Evolutionary conservation across 306 rosid genomes (phyloP).

Genomic region (Delonix regia): DNA sequence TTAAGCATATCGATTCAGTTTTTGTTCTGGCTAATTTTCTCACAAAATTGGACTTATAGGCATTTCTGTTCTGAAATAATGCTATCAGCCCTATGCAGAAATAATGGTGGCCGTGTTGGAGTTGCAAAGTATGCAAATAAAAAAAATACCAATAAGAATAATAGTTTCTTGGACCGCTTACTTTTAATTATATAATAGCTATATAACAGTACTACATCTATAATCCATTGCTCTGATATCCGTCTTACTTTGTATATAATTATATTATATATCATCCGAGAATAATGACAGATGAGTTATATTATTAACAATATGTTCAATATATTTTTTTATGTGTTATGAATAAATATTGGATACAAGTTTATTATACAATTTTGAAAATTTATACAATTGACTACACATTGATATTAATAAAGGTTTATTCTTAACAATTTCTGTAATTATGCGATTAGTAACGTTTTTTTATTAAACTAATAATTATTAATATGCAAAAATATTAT

Average conservation of each 20-base stretch:
- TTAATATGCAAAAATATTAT: no score
- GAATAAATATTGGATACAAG: constrained; percentile 18
- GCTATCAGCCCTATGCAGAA: no score
- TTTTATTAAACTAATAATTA: no score
- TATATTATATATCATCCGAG: neutral
- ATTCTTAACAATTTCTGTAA: no score
- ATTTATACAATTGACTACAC: neutral
- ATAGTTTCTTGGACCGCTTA: neutral
- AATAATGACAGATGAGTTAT: neutral
- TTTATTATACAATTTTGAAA: neutral
- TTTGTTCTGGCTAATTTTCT: neutral
- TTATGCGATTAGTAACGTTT: no score
- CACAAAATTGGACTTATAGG: neutral
- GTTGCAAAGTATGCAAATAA: neutral
- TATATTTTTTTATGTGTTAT: neutral
- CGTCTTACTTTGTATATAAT: neutral
- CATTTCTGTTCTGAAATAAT: neutral
- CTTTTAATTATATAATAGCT: neutral
- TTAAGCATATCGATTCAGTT: neutral
- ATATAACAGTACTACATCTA: neutral
- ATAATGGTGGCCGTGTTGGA: neutral
- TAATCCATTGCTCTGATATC: neutral
- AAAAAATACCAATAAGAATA: neutral
- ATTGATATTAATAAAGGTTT: no score
- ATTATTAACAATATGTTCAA: neutral